A percentile compares a stretch with the other conserved stretches of the same genome.
phyloP scores from a whole-genome alignment of 345 rosid genomes.

The Clarkia xantiana region DNA sequence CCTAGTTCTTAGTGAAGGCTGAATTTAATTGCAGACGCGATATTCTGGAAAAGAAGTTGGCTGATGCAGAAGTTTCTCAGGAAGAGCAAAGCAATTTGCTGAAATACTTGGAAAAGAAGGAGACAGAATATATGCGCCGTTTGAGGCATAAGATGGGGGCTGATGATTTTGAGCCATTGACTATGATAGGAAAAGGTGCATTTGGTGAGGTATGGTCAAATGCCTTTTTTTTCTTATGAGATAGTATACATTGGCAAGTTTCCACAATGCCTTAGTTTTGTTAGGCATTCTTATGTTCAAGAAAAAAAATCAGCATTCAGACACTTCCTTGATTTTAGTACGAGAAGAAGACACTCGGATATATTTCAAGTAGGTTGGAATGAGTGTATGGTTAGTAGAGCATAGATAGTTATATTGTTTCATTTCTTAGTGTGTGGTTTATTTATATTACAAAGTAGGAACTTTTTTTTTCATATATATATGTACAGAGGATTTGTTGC shows the following conservation, averaged over 20 bases:
- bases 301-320: too few relatives aligned
- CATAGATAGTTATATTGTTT: too few relatives aligned
- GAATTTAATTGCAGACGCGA: conserved; percentile 47
- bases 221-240: background rate
- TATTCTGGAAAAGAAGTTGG: conserved; percentile 86
- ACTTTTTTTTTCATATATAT: too few relatives aligned
- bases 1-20: conserved; percentile 6
- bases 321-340: too few relatives aligned
- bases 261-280: background rate
- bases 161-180: conserved; percentile 95
- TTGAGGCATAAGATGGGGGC: conserved; percentile 98
- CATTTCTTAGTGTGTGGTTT: too few relatives aligned
- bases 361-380: too few relatives aligned
- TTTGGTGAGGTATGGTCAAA: conserved; percentile 68
- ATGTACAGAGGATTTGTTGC: too few relatives aligned
- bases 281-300: too few relatives aligned
- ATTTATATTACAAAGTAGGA: too few relatives aligned
- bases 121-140: conserved; percentile 92
- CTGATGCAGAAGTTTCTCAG: conserved; percentile 91
- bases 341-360: too few relatives aligned
- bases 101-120: conserved; percentile 82
- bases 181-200: conserved; percentile 99
- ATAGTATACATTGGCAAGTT: background rate
- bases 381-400: too few relatives aligned
- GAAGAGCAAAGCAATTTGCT: conserved; percentile 88